Evolutionary conservation across 768 basidiomycete species (phyloP), one percentile per base, ranked within the genome.

Genomic region (Sporobolomyces phaffii): DNA sequence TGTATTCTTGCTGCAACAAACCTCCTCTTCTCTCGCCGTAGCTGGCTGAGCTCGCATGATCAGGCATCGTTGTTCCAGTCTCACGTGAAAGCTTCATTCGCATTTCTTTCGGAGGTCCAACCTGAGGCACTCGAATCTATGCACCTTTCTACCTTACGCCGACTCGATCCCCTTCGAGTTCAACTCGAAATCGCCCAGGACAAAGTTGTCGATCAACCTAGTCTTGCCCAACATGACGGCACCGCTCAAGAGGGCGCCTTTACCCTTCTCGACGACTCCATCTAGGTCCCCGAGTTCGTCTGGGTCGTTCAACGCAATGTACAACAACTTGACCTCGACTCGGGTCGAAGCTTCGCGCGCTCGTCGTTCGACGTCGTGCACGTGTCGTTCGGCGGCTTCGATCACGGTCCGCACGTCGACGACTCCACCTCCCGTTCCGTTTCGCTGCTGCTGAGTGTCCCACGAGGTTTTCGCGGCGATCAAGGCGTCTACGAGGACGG

Each of bases 181-280:
- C 53, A 74, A 41, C 0, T 72, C 60, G 29, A 51, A 74, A 5
- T 71, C 91, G 10, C 56, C 56, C 2, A 96, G 77, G 47, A 96
- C 79, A 57, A 96, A 77, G 76, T 98, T 99, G 78, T 99, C 94
- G 47, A 99, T 97, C 72, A 99, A 77, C 70, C 93, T 82, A 44
- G 92, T 97, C 75, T 52, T 63, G 67, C 91, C 94, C 56, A 97
- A 73, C 26, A 96, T 84, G 34, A 87, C 84, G 13, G 82, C 79
- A n/a, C 68, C 75, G 18, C 67, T 76, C 26, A 70, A 54, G n/a
- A 73, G 56, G 34, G 73, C 68, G 26, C 66, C 69, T 38, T 51
- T 58, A 77, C 76, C 66, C 76, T 70, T 70, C 9, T 72, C 73
- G 7, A 77, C 76, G n/a, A 70, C 70, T 60, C 77, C 65, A 11